These are phyloP conservation scores for Sclerotinia nivalis DNA, from an alignment of 2,329 filamentous ascomycete genomes.

Conservation along the genomic window DNA sequence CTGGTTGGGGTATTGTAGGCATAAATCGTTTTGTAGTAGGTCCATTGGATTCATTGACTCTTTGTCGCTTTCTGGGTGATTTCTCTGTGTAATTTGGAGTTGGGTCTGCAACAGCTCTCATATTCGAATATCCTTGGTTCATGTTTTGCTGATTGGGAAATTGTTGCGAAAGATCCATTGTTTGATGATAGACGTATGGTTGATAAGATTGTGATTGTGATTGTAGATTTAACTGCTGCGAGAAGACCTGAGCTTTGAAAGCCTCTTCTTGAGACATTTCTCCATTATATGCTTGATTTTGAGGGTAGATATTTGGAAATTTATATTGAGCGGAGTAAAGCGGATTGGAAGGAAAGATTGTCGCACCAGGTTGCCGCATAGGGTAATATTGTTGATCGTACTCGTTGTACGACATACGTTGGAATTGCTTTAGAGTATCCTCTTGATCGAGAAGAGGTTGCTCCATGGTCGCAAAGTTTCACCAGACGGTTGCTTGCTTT, in stretches of 20 bases:
- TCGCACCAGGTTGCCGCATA: conserved; percentile 1
- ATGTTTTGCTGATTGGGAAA: neutral
- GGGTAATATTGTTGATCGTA: conserved; percentile 11
- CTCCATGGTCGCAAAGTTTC: conserved; percentile 12
- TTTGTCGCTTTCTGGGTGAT: conserved; percentile 12
- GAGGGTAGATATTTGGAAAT: neutral
- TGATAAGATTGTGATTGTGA: conserved; percentile 11
- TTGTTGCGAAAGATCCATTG: conserved; percentile 1
- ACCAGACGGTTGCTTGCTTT: conserved; percentile 6
- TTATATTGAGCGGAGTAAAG: neutral
- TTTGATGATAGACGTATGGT: neutral
- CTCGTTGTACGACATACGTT: conserved; percentile 12
- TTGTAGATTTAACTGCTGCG: conserved; percentile 10
- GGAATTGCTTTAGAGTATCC: neutral
- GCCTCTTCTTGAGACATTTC: conserved; percentile 2
- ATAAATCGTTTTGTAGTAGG: neutral
- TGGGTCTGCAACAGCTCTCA: neutral
- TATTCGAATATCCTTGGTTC: neutral
- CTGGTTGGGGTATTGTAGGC: neutral
- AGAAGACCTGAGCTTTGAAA: neutral
- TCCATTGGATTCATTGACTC: neutral
- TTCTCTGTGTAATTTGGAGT: conserved; percentile 8
- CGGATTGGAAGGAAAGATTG: neutral
- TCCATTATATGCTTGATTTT: neutral
- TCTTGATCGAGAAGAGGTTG: neutral